These are phyloP conservation scores for Aspergillus ochraceus DNA, from an alignment of 2,329 filamentous ascomycete species.

Conservation along the genomic window DNA sequence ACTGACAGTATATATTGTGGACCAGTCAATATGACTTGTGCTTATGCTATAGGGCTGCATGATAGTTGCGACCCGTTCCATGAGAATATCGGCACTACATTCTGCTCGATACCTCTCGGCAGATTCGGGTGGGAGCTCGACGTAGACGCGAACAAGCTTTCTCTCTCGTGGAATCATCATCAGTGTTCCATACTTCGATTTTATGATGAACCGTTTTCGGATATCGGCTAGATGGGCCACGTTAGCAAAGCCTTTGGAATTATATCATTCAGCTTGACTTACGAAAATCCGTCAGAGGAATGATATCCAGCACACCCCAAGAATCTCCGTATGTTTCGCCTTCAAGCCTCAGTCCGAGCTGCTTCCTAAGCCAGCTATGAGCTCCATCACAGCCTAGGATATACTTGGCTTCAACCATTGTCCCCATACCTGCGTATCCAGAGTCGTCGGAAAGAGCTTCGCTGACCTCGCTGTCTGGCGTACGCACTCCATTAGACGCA, in stretches of 20 bases:
- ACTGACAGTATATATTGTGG: constrained; percentile 55
- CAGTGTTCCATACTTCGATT: constrained; percentile 58
- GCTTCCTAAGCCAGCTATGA: constrained; percentile 63
- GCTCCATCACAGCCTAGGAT: constrained; percentile 69
- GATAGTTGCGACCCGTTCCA: constrained; percentile 63
- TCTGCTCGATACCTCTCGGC: constrained; percentile 54
- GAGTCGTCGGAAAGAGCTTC: neutral
- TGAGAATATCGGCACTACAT: constrained; percentile 64
- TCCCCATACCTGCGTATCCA: constrained; percentile 48
- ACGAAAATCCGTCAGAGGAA: constrained; percentile 58
- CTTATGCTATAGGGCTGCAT: constrained; percentile 66
- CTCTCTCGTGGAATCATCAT: constrained; percentile 67
- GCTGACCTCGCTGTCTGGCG: constrained; percentile 44
- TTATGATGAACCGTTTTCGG: constrained; percentile 58
- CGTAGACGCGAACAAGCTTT: constrained; percentile 64
- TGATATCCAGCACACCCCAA: constrained; percentile 53
- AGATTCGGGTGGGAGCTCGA: constrained; percentile 57
- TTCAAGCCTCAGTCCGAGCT: constrained; percentile 57
- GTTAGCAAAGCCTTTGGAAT: constrained; percentile 11
- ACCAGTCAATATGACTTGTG: constrained; percentile 67
- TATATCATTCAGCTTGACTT: neutral
- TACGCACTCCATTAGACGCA: constrained; percentile 59
- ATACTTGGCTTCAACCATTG: constrained; percentile 57
- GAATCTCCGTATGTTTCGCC: constrained; percentile 53
- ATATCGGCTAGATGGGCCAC: constrained; percentile 47